Evolutionary conservation across 148 eudicot species (phyloP).

Genomic region (Limonium bicolor): DNA sequence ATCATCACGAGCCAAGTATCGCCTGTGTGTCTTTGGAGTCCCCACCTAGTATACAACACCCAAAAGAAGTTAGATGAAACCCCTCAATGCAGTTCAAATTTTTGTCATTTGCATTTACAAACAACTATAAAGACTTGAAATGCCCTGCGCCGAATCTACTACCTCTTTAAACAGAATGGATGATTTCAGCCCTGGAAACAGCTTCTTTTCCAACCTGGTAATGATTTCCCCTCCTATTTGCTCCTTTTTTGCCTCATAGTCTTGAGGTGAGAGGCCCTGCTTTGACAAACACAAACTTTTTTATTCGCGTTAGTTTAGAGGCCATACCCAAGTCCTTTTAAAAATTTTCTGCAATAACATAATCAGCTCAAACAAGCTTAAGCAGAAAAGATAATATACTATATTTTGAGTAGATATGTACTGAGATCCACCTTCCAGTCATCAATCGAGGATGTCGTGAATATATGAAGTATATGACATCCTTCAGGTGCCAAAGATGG

Average conservation of each 20-base stretch:
- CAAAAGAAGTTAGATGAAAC: too few relatives aligned
- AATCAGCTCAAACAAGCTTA: conserved; percentile 1
- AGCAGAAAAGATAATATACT: too few relatives aligned
- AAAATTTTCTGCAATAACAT: too few relatives aligned
- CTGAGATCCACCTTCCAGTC: conserved; percentile 65
- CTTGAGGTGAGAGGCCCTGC: conserved; percentile 60
- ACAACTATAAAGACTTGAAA: too few relatives aligned
- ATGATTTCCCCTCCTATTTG: conserved; percentile 67
- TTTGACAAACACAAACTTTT: too few relatives aligned
- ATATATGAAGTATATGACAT: conserved; percentile 83
- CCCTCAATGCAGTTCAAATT: too few relatives aligned
- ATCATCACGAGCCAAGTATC: conserved; percentile 91
- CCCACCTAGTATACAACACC: conserved; percentile 82
- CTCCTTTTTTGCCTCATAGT: conserved; percentile 80
- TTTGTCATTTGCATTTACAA: too few relatives aligned
- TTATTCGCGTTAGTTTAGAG: too few relatives aligned
- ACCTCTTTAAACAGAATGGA: conserved; percentile 83
- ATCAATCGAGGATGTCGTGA: conserved; percentile 80
- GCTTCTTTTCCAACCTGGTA: conserved; percentile 69
- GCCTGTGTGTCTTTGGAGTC: conserved; percentile 87
- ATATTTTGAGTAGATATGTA: too few relatives aligned
- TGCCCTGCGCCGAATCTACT: too few relatives aligned
- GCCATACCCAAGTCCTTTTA: too few relatives aligned
- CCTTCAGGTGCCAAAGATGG: conserved; percentile 86
- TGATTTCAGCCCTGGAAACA: conserved; percentile 86